phyloP scores from a whole-genome alignment of 495 filamentous ascomycete genomes.

The Tuber borchii region DNA sequence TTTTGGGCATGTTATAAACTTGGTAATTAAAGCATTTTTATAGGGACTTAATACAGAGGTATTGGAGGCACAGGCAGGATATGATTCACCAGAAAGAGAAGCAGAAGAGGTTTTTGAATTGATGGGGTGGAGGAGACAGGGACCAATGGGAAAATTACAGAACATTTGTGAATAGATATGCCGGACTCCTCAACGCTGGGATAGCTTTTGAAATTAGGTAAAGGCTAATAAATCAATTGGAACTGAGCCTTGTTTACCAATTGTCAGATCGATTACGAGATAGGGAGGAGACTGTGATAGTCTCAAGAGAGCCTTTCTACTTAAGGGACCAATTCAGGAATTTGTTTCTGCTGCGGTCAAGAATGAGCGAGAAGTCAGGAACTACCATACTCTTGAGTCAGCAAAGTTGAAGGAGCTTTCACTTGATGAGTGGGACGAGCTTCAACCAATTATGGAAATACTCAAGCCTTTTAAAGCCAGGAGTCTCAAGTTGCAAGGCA shows the following conservation, averaged over 20 bases:
- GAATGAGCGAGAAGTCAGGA: background rate
- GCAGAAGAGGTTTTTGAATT: no score
- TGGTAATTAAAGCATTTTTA: no score
- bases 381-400: background rate
- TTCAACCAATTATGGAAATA: background rate
- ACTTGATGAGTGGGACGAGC: background rate
- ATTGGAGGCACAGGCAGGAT: no score
- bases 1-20: no score
- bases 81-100: no score
- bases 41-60: no score
- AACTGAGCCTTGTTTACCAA: background rate
- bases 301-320: slow-evolving; percentile 10
- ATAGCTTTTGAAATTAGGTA: slow-evolving; percentile 15
- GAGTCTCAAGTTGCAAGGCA: slow-evolving; percentile 8
- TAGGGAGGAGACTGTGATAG: slow-evolving; percentile 22
- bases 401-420: background rate
- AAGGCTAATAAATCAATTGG: background rate
- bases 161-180: slow-evolving; percentile 21
- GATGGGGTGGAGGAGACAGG: no score
- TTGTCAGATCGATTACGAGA: slow-evolving; percentile 10
- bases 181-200: slow-evolving; percentile 2
- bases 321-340: slow-evolving; percentile 15
- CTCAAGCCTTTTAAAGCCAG: slow-evolving; percentile 16
- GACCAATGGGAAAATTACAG: slow-evolving; percentile 27
- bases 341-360: slow-evolving; percentile 11